Evolutionary conservation across 192 early-diverging fungal species (phyloP).

Genomic region (Phlyctochytrium arcticum): DNA sequence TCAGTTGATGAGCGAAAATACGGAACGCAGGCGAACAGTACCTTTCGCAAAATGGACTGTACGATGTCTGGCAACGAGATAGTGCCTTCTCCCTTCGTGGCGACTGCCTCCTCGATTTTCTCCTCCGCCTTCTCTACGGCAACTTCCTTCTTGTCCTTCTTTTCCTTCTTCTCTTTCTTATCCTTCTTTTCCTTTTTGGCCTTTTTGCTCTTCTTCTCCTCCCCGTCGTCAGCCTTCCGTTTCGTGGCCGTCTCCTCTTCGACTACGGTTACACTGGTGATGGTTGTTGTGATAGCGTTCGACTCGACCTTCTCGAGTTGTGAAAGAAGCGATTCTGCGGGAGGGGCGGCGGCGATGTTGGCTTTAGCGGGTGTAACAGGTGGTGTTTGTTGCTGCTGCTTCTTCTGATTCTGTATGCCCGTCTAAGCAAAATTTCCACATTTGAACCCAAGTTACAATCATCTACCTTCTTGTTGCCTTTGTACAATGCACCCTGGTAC

Average conservation of each 20-base stretch:
- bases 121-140: conserved; percentile 15
- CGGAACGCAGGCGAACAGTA: too few relatives aligned
- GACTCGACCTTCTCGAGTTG: conserved; percentile 32
- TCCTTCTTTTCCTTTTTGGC: conserved; percentile 21
- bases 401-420: too few relatives aligned
- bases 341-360: conserved; percentile 33
- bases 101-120: conserved; percentile 2
- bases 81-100: too few relatives aligned
- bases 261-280: neutral
- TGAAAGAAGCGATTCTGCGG: conserved; percentile 30
- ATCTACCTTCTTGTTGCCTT: conserved; percentile 65
- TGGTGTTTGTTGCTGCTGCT: conserved; percentile 18
- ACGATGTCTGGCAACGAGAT: too few relatives aligned
- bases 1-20: too few relatives aligned
- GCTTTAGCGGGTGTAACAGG: neutral
- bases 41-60: too few relatives aligned
- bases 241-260: neutral
- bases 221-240: conserved; percentile 8
- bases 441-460: neutral
- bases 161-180: conserved; percentile 21
- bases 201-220: neutral
- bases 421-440: too few relatives aligned
- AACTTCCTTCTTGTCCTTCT: conserved; percentile 5
- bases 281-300: neutral
- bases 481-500: conserved; percentile 81